A percentile compares a stretch with the other conserved stretches of the same genome.
phyloP scores from a whole-genome alignment of 352 stramenopile genomes.

The Phytophthora brassicae region DNA sequence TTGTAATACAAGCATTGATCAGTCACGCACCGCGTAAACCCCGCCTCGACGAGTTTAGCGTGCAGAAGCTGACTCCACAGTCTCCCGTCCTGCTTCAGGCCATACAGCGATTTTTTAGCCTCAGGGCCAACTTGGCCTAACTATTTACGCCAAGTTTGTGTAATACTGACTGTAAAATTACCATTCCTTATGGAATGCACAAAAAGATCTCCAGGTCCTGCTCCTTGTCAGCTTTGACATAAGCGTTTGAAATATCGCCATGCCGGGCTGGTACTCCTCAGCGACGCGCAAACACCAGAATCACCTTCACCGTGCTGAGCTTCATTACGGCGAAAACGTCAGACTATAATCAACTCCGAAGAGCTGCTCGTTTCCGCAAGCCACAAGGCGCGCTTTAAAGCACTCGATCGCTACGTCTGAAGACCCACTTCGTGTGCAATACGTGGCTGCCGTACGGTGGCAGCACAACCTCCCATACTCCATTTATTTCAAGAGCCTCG shows the following conservation, averaged over 20 bases:
- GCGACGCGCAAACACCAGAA: not conserved
- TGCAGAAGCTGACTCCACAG: constrained; percentile 22
- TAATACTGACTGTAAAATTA: not conserved
- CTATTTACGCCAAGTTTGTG: not conserved
- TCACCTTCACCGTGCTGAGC: no score
- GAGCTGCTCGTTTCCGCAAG: no score
- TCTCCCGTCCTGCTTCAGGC: constrained; percentile 2
- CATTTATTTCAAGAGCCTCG: constrained; percentile 9
- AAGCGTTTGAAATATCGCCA: no score
- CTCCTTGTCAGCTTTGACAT: no score
- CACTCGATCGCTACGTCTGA: no score
- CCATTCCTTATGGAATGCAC: constrained; percentile 11
- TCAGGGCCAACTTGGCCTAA: not conserved
- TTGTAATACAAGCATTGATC: not conserved
- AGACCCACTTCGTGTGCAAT: constrained; percentile 31
- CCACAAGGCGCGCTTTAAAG: no score
- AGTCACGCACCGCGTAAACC: constrained; percentile 22
- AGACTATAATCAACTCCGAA: no score
- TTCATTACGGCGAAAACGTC: no score
- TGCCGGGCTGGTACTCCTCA: not conserved
- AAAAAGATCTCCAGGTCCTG: constrained; percentile 22
- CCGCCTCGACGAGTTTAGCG: constrained; percentile 8
- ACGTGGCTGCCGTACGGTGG: not conserved
- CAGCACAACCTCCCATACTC: not conserved
- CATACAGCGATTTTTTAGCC: constrained; percentile 12